Conservation (phyloP, 768 basidiomycete genomes). For the Mycena epipterygia region DNA sequence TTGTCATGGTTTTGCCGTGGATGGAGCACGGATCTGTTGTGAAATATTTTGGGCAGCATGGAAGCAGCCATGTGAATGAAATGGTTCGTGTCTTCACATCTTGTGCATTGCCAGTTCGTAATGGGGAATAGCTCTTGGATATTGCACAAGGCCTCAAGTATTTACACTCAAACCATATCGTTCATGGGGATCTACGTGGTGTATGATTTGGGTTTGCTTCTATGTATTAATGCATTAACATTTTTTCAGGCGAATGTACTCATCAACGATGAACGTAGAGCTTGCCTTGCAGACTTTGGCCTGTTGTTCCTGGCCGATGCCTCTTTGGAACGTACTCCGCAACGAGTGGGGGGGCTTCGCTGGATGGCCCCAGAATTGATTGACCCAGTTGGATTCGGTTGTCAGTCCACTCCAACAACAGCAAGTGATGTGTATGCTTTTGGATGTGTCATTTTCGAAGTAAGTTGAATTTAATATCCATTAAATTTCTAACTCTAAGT, state of each 20-base stretch:
- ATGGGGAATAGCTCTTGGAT: not conserved
- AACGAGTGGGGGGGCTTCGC: not conserved
- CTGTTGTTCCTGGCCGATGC: not conserved
- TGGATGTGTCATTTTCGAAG: not conserved
- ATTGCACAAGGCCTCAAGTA: not conserved
- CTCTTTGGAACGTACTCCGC: not conserved
- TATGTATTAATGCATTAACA: not conserved
- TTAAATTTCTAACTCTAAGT: not conserved
- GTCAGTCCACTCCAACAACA: not conserved
- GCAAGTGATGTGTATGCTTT: constrained; percentile 13
- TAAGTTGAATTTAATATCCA: not conserved
- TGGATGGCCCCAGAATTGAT: constrained; percentile 14
- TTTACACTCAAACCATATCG: not conserved
- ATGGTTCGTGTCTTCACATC: not conserved
- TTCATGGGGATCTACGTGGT: constrained; percentile 14
- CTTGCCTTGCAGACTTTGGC: constrained; percentile 4
- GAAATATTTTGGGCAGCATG: not conserved
- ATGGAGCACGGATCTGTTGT: constrained; percentile 3
- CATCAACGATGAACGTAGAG: not conserved
- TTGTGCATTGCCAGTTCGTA: not conserved
- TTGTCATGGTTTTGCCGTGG: constrained; percentile 2
- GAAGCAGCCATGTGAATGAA: not conserved
- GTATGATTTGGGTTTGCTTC: not conserved
- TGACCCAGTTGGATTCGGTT: not conserved
- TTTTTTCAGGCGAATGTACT: not conserved